Percentiles rank a stretch among this genome's conserved stretches.
These are phyloP conservation scores for Euphorbia celastroides DNA, from an alignment of 441 rosid genomes.

Conservation along the genomic window DNA sequence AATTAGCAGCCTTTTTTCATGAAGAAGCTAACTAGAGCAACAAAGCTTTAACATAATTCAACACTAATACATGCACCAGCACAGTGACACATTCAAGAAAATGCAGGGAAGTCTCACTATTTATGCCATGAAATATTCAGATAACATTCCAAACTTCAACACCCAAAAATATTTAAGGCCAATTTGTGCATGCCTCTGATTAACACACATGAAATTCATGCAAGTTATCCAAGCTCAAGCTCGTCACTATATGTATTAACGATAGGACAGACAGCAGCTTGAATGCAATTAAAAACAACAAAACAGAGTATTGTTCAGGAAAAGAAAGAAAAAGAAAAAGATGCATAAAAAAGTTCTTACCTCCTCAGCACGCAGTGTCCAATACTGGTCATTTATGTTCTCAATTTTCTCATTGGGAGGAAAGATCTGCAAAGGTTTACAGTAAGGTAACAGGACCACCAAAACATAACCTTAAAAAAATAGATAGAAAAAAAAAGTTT, in stretches of 20 bases:
- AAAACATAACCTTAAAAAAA: no score
- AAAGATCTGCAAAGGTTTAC: slow-evolving; percentile 55
- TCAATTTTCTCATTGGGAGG: slow-evolving; percentile 76
- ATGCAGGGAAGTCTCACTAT: background rate
- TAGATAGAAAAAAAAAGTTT: background rate
- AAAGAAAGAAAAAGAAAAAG: background rate
- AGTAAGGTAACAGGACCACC: no score
- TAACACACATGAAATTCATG: background rate
- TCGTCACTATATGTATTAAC: background rate
- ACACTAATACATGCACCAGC: background rate
- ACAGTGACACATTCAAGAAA: background rate
- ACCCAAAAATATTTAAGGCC: background rate
- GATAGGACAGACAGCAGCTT: background rate
- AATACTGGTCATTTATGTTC: slow-evolving; percentile 97
- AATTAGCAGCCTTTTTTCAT: background rate
- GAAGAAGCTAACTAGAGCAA: background rate
- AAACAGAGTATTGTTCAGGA: no score
- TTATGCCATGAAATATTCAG: background rate
- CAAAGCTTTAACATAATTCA: background rate
- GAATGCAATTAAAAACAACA: background rate
- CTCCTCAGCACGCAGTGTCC: slow-evolving; percentile 99
- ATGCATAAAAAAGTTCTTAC: no score
- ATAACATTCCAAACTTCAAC: background rate
- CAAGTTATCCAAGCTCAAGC: background rate
- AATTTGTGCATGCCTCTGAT: background rate